Evolutionary conservation across 352 stramenopile species (phyloP), one percentile per base, ranked within the genome.

Genomic region (Detonula confervacea): DNA sequence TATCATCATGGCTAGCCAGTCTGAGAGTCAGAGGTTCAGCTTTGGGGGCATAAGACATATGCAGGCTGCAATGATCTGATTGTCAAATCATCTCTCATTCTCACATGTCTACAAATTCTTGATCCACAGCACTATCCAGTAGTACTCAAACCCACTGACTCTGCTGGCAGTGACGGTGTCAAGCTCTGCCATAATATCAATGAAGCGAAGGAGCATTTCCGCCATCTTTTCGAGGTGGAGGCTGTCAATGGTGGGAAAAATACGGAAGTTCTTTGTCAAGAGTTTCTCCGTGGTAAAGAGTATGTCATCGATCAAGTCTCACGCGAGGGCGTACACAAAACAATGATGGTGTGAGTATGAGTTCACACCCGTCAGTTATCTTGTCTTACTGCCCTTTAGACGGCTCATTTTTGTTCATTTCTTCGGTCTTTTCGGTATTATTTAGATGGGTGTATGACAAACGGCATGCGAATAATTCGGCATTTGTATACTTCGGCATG

Each of bases 391-490:
- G n/a, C n/a, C n/a, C n/a, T n/a, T n/a, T n/a, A n/a, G n/a, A n/a
- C n/a, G n/a, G n/a, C n/a, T n/a, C n/a, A n/a, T n/a, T n/a, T n/a
- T n/a, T n/a, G n/a, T n/a, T n/a, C n/a, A n/a, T n/a, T n/a, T n/a
- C n/a, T n/a, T n/a, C n/a, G n/a, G n/a, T n/a, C n/a, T n/a, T n/a
- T n/a, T n/a, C n/a, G n/a, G n/a, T n/a, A n/a, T n/a, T n/a, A n/a
- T n/a, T n/a, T n/a, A n/a, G n/a, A n/a, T n/a, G n/a, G 95, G 90
- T 97, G 59, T 98, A 98, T 78, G 95, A 98, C 87, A 98, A 98
- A 86, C 92, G 95, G 30, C 89, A 88, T 1, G 88, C 95, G 20
- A 97, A 98, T 80, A 88, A 88, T 27, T 66, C 85, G 54, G 77
- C 80, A 39, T 91, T 92, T 80, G 88, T 93, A 18, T 95, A 93